A percentile compares a stretch with the other conserved stretches of the same genome.
Conservation (phyloP, 176 grass and related monocot species). For the Aegilops bicornis region DNA sequence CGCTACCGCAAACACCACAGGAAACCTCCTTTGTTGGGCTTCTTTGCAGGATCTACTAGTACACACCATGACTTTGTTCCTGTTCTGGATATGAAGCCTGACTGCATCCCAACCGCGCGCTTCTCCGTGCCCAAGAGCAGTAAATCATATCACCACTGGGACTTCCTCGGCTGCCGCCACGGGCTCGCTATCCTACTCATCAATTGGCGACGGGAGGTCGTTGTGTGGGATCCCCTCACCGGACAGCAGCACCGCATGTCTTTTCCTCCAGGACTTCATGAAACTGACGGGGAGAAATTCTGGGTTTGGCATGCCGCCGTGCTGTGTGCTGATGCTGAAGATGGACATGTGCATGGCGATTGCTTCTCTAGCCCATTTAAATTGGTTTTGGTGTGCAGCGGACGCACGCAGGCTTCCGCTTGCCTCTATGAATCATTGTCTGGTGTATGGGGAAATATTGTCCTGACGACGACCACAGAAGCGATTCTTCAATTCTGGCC, state of each 20-base stretch:
- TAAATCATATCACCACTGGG: neutral
- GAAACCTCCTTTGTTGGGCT: neutral
- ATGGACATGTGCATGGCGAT: neutral
- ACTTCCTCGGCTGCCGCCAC: neutral
- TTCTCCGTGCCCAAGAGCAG: neutral
- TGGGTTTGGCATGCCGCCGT: neutral
- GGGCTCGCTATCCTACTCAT: too few relatives aligned
- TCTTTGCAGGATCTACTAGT: neutral
- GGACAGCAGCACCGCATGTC: neutral
- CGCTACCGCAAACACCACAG: too few relatives aligned
- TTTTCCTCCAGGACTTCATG: neutral
- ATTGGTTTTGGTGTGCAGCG: neutral
- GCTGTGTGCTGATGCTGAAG: neutral
- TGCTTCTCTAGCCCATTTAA: neutral
- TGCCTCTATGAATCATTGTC: too few relatives aligned
- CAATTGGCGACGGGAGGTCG: too few relatives aligned
- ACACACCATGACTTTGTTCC: neutral
- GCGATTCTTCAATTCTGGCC: too few relatives aligned
- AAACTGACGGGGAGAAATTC: neutral
- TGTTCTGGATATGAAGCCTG: neutral
- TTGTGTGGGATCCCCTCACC: too few relatives aligned
- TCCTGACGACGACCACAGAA: too few relatives aligned
- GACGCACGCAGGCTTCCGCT: neutral
- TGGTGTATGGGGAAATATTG: too few relatives aligned
- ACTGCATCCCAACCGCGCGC: neutral